Evolutionary conservation across 2,329 filamentous ascomycete species (phyloP).

Genomic region (Aureobasidium mangrovei): DNA sequence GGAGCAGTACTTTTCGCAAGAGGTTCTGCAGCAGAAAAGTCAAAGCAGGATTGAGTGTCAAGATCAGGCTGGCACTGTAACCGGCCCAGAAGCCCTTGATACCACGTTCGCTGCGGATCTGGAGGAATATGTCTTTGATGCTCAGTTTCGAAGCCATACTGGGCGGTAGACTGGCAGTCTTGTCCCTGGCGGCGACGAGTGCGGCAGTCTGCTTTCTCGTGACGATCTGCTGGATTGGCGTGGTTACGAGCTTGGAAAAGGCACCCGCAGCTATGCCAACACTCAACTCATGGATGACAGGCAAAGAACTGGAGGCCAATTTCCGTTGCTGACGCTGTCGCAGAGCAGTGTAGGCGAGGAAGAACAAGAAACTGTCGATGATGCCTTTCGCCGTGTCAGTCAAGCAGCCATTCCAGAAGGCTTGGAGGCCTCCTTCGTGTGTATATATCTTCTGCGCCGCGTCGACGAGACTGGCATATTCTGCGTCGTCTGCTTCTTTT

Average conservation of each 20-base stretch:
- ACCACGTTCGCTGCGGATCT: constrained; percentile 62
- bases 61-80: constrained; percentile 68
- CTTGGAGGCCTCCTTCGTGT: constrained; percentile 58
- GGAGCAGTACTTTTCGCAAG: constrained; percentile 52
- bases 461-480: constrained; percentile 60
- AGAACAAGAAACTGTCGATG: constrained; percentile 75
- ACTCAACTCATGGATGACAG: constrained; percentile 61
- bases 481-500: constrained; percentile 28
- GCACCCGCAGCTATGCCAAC: constrained; percentile 68
- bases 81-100: constrained; percentile 76
- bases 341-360: constrained; percentile 64
- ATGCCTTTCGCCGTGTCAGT: constrained; percentile 39
- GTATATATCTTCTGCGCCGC: constrained; percentile 62
- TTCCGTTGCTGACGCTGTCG: constrained; percentile 36
- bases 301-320: constrained; percentile 38
- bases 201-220: constrained; percentile 69
- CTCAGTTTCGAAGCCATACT: constrained; percentile 25
- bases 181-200: constrained; percentile 36
- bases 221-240: constrained; percentile 73
- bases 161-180: constrained; percentile 22
- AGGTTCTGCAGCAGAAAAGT: constrained; percentile 77
- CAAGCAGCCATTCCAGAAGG: constrained; percentile 51
- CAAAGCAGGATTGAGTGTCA: constrained; percentile 78
- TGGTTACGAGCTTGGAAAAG: constrained; percentile 65
- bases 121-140: constrained; percentile 49